Percentiles rank a stretch among this genome's conserved stretches.
These are phyloP conservation scores for Xylaria longipes DNA, from an alignment of 495 filamentous ascomycete genomes.

Conservation along the genomic window DNA sequence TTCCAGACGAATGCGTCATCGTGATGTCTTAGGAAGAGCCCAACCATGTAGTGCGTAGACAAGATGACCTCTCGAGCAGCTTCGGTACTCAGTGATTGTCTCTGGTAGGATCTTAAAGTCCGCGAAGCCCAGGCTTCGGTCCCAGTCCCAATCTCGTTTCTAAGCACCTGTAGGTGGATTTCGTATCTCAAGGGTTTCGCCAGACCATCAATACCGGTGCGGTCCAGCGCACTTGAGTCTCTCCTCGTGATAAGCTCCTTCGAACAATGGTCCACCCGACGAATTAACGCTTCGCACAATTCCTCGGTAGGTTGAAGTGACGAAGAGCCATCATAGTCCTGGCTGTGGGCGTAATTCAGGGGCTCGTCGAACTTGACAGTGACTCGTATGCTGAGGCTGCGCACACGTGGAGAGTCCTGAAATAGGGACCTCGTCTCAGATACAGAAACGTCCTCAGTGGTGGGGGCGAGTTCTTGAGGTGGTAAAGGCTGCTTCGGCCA, in stretches of 20 bases:
- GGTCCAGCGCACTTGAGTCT: constrained; percentile 52
- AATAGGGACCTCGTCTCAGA: constrained; percentile 28
- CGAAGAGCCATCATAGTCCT: constrained; percentile 50
- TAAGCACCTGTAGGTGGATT: constrained; percentile 49
- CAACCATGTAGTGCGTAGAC: constrained; percentile 52
- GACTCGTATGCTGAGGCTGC: constrained; percentile 47
- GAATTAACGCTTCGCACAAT: constrained; percentile 50
- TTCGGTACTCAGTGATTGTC: constrained; percentile 48
- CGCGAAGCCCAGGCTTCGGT: constrained; percentile 51
- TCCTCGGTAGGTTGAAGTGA: constrained; percentile 46
- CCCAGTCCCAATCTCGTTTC: constrained; percentile 46
- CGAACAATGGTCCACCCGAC: constrained; percentile 55
- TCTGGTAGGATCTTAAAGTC: constrained; percentile 53
- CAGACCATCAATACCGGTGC: constrained; percentile 41
- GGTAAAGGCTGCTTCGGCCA: constrained; percentile 20
- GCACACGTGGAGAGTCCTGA: constrained; percentile 29
- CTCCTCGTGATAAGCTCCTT: constrained; percentile 55
- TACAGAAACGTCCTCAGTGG: constrained; percentile 8
- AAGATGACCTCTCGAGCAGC: constrained; percentile 50
- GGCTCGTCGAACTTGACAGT: constrained; percentile 54
- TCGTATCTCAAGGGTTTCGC: constrained; percentile 53
- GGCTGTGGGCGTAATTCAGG: constrained; percentile 46
- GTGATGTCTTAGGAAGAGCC: constrained; percentile 52
- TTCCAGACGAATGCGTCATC: constrained; percentile 52
- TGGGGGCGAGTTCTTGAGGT: constrained; percentile 14